These are phyloP conservation scores for Globisporangium alternatum DNA, from an alignment of 352 stramenopile species.

Conservation along the genomic window DNA sequence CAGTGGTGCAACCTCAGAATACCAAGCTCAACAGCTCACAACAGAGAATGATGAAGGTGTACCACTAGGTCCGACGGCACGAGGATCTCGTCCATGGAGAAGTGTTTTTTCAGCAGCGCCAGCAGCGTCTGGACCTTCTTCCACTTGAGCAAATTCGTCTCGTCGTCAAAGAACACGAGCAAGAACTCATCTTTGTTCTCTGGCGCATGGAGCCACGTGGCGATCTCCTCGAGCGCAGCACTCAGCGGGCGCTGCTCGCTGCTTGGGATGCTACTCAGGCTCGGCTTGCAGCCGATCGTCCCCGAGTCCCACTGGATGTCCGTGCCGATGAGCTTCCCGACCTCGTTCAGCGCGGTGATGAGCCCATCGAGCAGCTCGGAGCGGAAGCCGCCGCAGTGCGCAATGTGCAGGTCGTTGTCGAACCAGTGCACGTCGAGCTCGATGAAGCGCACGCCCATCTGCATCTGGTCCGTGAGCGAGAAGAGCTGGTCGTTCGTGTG, in stretches of 20 bases:
- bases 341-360: conserved; percentile 62
- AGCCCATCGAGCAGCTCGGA: conserved; percentile 57
- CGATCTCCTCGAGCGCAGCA: conserved; percentile 46
- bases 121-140: conserved; percentile 73
- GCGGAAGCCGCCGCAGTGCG: conserved; percentile 63
- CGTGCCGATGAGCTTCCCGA: conserved; percentile 49
- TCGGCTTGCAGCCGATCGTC: conserved; percentile 71
- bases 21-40: background rate
- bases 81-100: conserved; percentile 59
- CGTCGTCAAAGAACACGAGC: conserved; percentile 85
- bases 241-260: conserved; percentile 49
- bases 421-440: conserved; percentile 76
- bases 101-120: conserved; percentile 63
- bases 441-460: conserved; percentile 62
- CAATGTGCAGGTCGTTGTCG: conserved; percentile 58
- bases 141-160: conserved; percentile 69
- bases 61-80: conserved; percentile 58
- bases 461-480: conserved; percentile 61
- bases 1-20: background rate
- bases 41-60: conserved; percentile 3
- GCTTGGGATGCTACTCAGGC: conserved; percentile 61
- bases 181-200: conserved; percentile 68
- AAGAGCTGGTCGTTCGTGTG: conserved; percentile 73
- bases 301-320: conserved; percentile 67
- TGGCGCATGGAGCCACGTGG: conserved; percentile 51